These are phyloP conservation scores for Nadsonia starkeyi-henricii DNA, from an alignment of 1,139 yeast genomes.

Conservation along the genomic window DNA sequence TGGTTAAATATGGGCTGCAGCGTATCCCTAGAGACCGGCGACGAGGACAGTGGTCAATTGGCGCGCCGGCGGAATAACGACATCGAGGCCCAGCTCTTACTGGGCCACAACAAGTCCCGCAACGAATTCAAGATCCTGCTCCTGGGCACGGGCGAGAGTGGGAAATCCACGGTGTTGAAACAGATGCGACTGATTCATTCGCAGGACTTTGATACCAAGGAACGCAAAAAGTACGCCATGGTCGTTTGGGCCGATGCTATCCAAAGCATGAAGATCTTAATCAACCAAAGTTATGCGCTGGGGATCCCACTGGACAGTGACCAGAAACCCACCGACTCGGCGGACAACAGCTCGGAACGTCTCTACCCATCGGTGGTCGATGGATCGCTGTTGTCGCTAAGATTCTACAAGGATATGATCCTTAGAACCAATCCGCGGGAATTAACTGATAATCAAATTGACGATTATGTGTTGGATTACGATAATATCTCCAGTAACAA, in stretches of 20 bases:
- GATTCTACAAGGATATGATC: not conserved
- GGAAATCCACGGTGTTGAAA: slow-evolving; percentile 90
- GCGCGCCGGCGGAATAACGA: not conserved
- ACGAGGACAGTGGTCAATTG: not conserved
- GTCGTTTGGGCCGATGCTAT: slow-evolving; percentile 93
- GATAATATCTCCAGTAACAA: too few species aligned
- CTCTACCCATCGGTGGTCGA: not conserved
- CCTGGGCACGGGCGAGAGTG: slow-evolving; percentile 92
- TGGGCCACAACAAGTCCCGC: not conserved
- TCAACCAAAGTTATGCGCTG: slow-evolving; percentile 27
- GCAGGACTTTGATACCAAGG: slow-evolving; percentile 71
- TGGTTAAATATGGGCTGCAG: not conserved
- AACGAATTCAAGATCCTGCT: slow-evolving; percentile 47
- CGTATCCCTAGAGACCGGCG: not conserved
- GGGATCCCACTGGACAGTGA: slow-evolving; percentile 15
- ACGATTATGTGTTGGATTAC: not conserved
- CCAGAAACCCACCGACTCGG: not conserved
- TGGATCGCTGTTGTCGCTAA: not conserved
- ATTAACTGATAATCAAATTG: not conserved
- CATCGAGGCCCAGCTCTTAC: not conserved
- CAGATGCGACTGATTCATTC: slow-evolving; percentile 80
- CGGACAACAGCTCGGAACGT: not conserved
- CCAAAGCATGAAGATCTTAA: slow-evolving; percentile 72
- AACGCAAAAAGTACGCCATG: slow-evolving; percentile 66
- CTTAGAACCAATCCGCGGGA: not conserved